Evolutionary conservation across 2,329 filamentous ascomycete species (phyloP).

Genomic region (Aspergillus luchuensis): DNA sequence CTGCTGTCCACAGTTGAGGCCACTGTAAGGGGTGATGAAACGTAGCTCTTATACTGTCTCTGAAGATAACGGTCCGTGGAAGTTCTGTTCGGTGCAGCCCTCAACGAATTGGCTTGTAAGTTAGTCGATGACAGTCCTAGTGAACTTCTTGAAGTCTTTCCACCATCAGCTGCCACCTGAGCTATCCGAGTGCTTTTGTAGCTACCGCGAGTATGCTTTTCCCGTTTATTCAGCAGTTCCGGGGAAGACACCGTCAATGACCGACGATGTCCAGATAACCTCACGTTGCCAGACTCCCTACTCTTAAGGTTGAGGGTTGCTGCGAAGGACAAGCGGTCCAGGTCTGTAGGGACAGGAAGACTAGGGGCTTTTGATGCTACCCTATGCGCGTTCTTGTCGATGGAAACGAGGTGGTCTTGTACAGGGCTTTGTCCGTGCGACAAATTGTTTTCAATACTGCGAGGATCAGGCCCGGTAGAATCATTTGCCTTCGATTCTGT

Average conservation of each 20-base stretch:
- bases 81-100: background rate
- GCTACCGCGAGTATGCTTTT: background rate
- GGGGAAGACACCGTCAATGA: background rate
- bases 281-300: conserved; percentile 10
- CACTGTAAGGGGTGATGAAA: conserved; percentile 36
- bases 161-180: background rate
- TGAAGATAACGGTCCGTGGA: conserved; percentile 14
- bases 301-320: conserved; percentile 26
- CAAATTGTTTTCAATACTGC: conserved; percentile 19
- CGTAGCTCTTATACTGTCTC: conserved; percentile 28
- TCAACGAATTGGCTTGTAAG: background rate
- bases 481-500: conserved; percentile 16
- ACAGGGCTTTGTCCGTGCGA: conserved; percentile 11
- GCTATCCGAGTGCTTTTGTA: background rate
- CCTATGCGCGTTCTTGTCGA: conserved; percentile 5
- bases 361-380: background rate
- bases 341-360: conserved; percentile 17
- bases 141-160: background rate
- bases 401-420: background rate
- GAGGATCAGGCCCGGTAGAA: background rate
- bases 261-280: background rate
- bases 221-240: conserved; percentile 6
- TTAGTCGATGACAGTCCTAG: background rate
- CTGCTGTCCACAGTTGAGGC: conserved; percentile 24
- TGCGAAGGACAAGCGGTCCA: conserved; percentile 30